Evolutionary conservation across 1,284 basidiomycete species (phyloP).

Genomic region (Tremellales sp.): DNA sequence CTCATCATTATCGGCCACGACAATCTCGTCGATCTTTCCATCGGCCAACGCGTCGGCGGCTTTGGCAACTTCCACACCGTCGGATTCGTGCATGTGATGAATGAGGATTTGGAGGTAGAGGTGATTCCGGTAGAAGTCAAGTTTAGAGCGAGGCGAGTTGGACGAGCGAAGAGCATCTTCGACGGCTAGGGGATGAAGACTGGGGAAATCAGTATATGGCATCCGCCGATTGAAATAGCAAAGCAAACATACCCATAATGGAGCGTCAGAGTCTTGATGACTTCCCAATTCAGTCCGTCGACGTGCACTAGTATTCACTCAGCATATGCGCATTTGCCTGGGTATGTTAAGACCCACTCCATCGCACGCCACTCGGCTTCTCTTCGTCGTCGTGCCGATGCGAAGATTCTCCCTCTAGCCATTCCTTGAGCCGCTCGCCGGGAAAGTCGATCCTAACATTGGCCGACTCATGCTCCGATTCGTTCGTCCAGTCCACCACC

Average conservation of each 20-base stretch:
- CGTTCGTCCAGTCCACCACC: slow-evolving; percentile 45
- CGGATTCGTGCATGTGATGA: slow-evolving; percentile 40
- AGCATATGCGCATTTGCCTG: neutral
- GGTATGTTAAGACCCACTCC: slow-evolving; percentile 31
- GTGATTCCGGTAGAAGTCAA: slow-evolving; percentile 47
- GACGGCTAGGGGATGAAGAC: slow-evolving; percentile 47
- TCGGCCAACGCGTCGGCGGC: slow-evolving; percentile 20
- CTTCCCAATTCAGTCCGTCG: slow-evolving; percentile 47
- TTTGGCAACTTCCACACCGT: slow-evolving; percentile 20
- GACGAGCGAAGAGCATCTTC: slow-evolving; percentile 44
- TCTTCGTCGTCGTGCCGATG: slow-evolving; percentile 25
- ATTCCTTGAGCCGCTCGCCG: slow-evolving; percentile 37
- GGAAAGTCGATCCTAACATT: slow-evolving; percentile 42
- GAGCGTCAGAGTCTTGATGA: slow-evolving; percentile 44
- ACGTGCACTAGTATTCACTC: slow-evolving; percentile 43
- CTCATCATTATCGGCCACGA: slow-evolving; percentile 5
- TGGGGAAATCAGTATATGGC: slow-evolving; percentile 9
- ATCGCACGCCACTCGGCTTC: slow-evolving; percentile 35
- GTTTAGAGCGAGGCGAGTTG: slow-evolving; percentile 45
- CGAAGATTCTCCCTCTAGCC: slow-evolving; percentile 42
- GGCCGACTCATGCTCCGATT: slow-evolving; percentile 35
- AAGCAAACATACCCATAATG: slow-evolving; percentile 29
- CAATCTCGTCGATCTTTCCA: slow-evolving; percentile 1
- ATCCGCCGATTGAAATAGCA: neutral
- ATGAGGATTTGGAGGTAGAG: slow-evolving; percentile 47